Evolutionary conservation across 1,284 basidiomycete genomes (phyloP), one percentile per base, ranked within the genome.

Genomic region (Microbotryum silenes-acaulis): DNA sequence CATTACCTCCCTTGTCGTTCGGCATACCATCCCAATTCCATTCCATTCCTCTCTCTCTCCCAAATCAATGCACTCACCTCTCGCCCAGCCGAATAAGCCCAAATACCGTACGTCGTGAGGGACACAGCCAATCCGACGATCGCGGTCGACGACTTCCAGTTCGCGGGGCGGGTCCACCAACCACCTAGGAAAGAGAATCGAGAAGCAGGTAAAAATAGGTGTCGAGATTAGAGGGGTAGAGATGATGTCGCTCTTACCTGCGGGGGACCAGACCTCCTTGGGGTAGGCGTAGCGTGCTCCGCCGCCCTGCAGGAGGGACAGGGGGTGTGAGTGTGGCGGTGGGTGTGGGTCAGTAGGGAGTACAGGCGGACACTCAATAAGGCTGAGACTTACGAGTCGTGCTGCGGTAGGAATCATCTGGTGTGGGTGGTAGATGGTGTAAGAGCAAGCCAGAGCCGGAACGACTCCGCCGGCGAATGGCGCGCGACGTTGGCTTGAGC

Each of bases 251-350:
- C 29, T 16, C 70, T 50, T 54, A 74, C 76, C 75, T 20, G 64
- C 77, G 73, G 80, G 80, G 52, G 77, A 76, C 80, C 80, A 82
- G 63, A 82, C 81, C 72, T 81, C 79, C 74, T 81, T 81, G 33
- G 81, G 81, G 74, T 78, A 81, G 57, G 80, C 79, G 72, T 79
- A 81, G 66, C 78, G 79, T 67, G 74, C 74, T 61, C 76, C 75
- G 64, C 74, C 75, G 66, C 74, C 75, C 67, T 68, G 56, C 42
- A 25, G 6, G 5, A 12, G 6, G 33, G 23, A 20, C 10, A n/a
- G 48, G 14, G 14, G 10, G 21, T 3, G 31, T 46, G n/a, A 5
- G 31, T 53, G 12, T 51, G n/a, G n/a, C n/a, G n/a, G n/a, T n/a
- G 57, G 31, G 18, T 48, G 3, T 3, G 27, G 8, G 37, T 23